Percentiles rank a stretch among this genome's conserved stretches.
These are phyloP conservation scores for Raddia guianensis DNA, from an alignment of 176 grass and related monocot genomes.

Conservation along the genomic window DNA sequence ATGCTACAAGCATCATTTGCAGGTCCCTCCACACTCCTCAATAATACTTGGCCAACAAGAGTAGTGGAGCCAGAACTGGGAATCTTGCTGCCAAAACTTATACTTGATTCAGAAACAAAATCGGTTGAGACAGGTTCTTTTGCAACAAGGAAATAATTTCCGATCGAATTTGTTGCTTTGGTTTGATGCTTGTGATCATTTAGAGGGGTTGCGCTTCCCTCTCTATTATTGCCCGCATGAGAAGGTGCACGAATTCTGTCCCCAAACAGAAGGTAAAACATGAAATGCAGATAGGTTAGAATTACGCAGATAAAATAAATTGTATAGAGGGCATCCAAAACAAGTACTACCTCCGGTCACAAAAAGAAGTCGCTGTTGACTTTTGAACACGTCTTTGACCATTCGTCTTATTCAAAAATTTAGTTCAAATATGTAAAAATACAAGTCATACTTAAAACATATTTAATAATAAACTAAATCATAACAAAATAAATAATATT, in stretches of 20 bases:
- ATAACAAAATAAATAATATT: no score
- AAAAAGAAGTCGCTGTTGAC: no score
- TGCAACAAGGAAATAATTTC: slow-evolving; percentile 13
- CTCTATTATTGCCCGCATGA: slow-evolving; percentile 33
- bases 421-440: no score
- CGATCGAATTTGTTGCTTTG: slow-evolving; percentile 36
- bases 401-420: no score
- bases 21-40: slow-evolving; percentile 20
- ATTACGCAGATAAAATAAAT: slow-evolving; percentile 26
- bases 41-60: slow-evolving; percentile 28
- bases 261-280: slow-evolving; percentile 30
- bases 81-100: slow-evolving; percentile 14
- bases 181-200: slow-evolving; percentile 32
- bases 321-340: slow-evolving; percentile 9
- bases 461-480: no score
- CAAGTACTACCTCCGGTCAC: not conserved
- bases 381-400: no score
- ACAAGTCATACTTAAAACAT: no score
- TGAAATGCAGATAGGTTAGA: slow-evolving; percentile 32
- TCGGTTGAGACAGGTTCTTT: slow-evolving; percentile 31
- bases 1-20: slow-evolving; percentile 34
- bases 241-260: slow-evolving; percentile 36
- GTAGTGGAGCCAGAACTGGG: slow-evolving; percentile 32
- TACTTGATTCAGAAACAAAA: slow-evolving; percentile 39
- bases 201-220: slow-evolving; percentile 6